A percentile compares a stretch with the other conserved stretches of the same genome.
Conservation (phyloP, 108 stramenopile species). For the Pseudonitzschia multiseries region DNA sequence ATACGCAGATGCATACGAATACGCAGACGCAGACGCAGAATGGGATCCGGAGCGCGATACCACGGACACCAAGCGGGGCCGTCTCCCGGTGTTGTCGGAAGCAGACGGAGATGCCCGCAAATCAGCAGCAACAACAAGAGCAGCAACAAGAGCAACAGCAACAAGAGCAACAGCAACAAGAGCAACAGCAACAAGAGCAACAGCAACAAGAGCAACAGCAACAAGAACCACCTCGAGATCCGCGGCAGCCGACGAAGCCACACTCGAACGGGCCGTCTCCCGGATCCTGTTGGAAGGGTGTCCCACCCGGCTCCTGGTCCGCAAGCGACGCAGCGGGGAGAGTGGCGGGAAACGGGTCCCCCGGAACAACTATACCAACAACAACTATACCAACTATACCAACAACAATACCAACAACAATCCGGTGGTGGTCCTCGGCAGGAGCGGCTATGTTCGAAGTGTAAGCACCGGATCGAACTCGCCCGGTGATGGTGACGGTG, state of each 20-base stretch:
- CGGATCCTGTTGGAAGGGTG: neutral
- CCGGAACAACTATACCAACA: too few species aligned
- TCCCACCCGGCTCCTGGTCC: neutral
- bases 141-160: neutral
- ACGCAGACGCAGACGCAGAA: too few species aligned
- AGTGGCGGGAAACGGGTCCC: too few species aligned
- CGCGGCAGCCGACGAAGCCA: neutral
- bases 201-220: neutral
- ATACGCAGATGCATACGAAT: too few species aligned
- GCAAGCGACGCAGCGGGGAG: neutral
- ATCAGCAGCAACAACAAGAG: neutral
- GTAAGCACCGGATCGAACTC: neutral
- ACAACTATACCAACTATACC: too few species aligned
- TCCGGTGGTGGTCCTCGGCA: neutral
- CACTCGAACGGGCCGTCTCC: neutral
- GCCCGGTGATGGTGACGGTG: neutral
- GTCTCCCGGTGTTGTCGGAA: neutral
- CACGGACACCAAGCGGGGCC: too few species aligned
- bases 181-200: neutral
- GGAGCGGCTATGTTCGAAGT: neutral
- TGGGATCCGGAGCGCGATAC: too few species aligned
- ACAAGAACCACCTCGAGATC: neutral
- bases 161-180: neutral
- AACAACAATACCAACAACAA: too few species aligned
- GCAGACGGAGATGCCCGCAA: neutral